A percentile compares a stretch with the other conserved stretches of the same genome.
Evolutionary conservation across 208 protist genomes (phyloP).

Genomic region (Trypanosomatidae sp.): DNA sequence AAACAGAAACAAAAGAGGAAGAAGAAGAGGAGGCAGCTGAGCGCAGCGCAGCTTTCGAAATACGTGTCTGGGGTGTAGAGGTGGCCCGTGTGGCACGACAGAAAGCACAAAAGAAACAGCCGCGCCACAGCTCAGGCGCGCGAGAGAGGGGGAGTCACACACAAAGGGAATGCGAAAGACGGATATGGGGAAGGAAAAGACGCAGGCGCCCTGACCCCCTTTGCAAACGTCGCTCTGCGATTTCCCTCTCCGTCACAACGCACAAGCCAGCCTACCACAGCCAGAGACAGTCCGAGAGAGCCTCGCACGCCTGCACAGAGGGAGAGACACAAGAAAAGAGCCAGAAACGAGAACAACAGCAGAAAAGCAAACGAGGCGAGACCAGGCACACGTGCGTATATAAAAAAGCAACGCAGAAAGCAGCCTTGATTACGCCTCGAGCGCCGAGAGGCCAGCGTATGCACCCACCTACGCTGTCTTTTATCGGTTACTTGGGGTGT

Average conservation of each 20-base stretch:
- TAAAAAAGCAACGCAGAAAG: background rate
- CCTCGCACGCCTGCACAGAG: too few species aligned
- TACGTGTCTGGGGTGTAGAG: too few species aligned
- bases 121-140: too few species aligned
- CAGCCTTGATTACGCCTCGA: background rate
- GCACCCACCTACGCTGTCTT: background rate
- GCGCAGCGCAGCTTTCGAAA: background rate
- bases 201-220: background rate
- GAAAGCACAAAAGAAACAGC: background rate
- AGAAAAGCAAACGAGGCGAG: background rate
- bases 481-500: background rate
- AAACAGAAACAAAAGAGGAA: background rate
- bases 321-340: background rate
- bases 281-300: background rate
- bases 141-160: too few species aligned
- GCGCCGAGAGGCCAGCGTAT: background rate
- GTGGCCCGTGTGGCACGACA: too few species aligned
- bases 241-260: background rate
- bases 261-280: background rate
- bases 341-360: background rate
- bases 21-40: background rate
- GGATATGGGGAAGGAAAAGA: background rate
- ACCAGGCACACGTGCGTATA: background rate
- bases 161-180: background rate
- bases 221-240: background rate